Percentiles rank a stretch among this genome's conserved stretches.
Evolutionary conservation across 2,329 filamentous ascomycete species (phyloP).

Genomic region (Mycogone perniciosa): DNA sequence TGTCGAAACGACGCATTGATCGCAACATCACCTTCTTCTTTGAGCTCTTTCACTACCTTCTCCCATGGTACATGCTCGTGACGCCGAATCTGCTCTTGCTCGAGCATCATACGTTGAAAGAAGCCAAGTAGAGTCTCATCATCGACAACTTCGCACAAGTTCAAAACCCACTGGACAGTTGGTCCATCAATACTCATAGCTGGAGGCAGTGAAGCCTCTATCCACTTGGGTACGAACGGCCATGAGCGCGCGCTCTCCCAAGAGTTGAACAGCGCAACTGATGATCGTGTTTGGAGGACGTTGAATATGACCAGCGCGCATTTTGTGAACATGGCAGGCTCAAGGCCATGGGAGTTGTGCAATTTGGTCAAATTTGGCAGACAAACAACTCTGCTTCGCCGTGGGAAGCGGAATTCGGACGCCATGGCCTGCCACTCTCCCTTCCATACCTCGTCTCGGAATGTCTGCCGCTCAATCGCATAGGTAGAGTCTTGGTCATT

Average conservation of each 20-base stretch:
- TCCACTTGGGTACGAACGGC: constrained; percentile 33
- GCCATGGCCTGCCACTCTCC: constrained; percentile 22
- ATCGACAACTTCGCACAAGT: constrained; percentile 22
- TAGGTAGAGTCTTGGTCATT: constrained; percentile 20
- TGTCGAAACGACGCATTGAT: constrained; percentile 30
- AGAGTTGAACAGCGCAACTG: constrained; percentile 28
- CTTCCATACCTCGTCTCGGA: constrained; percentile 24
- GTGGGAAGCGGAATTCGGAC: constrained; percentile 24
- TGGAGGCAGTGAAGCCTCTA: constrained; percentile 28
- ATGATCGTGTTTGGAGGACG: constrained; percentile 24
- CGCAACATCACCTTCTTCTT: constrained; percentile 28
- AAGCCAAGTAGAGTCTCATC: constrained; percentile 25
- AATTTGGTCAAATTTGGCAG: constrained; percentile 22
- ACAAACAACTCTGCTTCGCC: constrained; percentile 24
- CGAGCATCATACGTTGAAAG: constrained; percentile 20
- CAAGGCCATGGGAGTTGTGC: constrained; percentile 16
- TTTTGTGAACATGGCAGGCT: constrained; percentile 25
- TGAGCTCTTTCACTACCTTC: constrained; percentile 23
- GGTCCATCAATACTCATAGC: constrained; percentile 33
- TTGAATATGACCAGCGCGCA: constrained; percentile 30
- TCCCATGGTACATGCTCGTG: constrained; percentile 32
- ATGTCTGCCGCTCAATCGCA: constrained; percentile 15
- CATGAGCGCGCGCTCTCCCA: constrained; percentile 31
- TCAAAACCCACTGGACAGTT: constrained; percentile 31
- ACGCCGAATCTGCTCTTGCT: constrained; percentile 20